Base-by-base conservation (phyloP, 1,139 yeast genomes). In the Cylindricascospora bacillispora region DNA sequence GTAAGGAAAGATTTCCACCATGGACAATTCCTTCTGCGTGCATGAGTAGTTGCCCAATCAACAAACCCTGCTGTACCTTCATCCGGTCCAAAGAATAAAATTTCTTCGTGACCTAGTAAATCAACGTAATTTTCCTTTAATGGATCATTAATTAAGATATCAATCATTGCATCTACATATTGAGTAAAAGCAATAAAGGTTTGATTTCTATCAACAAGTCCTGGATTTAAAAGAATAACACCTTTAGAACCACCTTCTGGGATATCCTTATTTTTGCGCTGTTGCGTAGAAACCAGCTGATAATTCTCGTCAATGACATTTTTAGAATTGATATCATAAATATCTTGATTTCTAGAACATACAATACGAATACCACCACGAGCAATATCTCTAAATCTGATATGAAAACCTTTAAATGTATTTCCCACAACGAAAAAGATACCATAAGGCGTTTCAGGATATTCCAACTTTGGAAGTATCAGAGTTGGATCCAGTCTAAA, bases 171-270 rank as follows among this genome's bases (percentile, higher is more conserved):
- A 57, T 89, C 98, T 45, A 86, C 78, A 56, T 89, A 89, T 62
- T 89, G 92, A 50, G 80, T 82, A 57, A 89, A 89, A 26, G 94
- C 83, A 36, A 82, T 76, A 45, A 73, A 75, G 28, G 94, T 85
- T 52, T 77, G 73, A 30, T 73, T 80, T 59, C 81, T 93, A 34
- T 92, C 82, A 37, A 68, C 71, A 41, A 59, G 51, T 37, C 80
- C 81, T 7, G 75, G 72, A 52, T 86, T 86, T 44, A 89, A 67
- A 48, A 89, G 67, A 36, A 89, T 81, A 32, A 89, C 98, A 60
- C 98, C 98, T 59, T 89, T 89, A 28, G 97, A 83, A 26, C 98
- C 98, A 55, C 98, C 98, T 65, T 89, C 98, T 26, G 98, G 98
- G 36, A 89, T 89, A 63, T 89, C 98, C 64, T 89, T 89, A 62